A percentile compares a stretch with the other conserved stretches of the same genome.
phyloP scores from a whole-genome alignment of 2,329 filamentous ascomycete species.

The Sporothrix globosa region DNA sequence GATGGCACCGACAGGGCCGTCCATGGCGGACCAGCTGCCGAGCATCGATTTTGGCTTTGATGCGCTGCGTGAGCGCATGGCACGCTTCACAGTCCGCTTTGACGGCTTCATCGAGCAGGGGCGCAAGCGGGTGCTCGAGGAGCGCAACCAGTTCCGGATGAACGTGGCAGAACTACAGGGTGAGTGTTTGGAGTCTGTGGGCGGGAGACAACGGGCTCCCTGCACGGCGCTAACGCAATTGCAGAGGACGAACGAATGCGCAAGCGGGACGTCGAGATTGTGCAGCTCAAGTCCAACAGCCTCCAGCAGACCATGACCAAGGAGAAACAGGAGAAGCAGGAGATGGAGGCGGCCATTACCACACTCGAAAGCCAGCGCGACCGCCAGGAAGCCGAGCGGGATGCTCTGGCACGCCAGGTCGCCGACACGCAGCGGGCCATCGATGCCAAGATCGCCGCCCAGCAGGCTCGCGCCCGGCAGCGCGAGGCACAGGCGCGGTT shows the following conservation, averaged over 20 bases:
- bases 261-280: conserved; percentile 82
- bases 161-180: conserved; percentile 88
- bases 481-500: conserved; percentile 82
- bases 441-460: conserved; percentile 69
- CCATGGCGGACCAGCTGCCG: conserved; percentile 74
- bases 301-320: conserved; percentile 76
- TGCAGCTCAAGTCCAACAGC: conserved; percentile 69
- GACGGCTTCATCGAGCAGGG: conserved; percentile 93
- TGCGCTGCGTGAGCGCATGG: conserved; percentile 92
- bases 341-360: conserved; percentile 69
- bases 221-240: conserved; percentile 5
- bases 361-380: conserved; percentile 63
- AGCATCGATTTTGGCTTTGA: conserved; percentile 96
- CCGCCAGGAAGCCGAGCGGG: conserved; percentile 59
- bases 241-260: conserved; percentile 90
- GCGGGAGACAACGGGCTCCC: not conserved
- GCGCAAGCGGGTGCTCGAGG: conserved; percentile 84
- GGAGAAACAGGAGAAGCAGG: conserved; percentile 74
- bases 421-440: conserved; percentile 71
- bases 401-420: conserved; percentile 63
- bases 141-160: conserved; percentile 91
- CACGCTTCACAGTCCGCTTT: conserved; percentile 85
- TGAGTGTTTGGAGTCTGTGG: conserved; percentile 45
- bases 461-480: conserved; percentile 71
- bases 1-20: conserved; percentile 61